Conservation (phyloP, 495 filamentous ascomycete species). For the Neurospora sp. region DNA sequence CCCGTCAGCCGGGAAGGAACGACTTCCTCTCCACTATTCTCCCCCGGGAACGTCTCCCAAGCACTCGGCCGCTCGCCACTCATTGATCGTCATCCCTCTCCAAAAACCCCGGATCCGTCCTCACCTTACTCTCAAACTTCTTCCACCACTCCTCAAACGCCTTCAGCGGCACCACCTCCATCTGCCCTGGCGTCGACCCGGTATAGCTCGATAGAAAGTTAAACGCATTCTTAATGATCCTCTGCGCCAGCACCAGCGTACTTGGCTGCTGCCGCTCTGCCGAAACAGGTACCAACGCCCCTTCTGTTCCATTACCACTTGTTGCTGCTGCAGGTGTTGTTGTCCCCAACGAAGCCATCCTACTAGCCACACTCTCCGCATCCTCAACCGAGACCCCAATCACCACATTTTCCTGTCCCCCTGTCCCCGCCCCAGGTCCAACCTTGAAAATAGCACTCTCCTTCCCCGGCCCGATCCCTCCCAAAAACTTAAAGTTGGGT, state of each 20-base stretch:
- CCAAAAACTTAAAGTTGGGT: constrained; percentile 66
- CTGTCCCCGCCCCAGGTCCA: constrained; percentile 9
- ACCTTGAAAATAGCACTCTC: constrained; percentile 82
- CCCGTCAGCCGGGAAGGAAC: too few relatives aligned
- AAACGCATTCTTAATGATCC: constrained; percentile 94
- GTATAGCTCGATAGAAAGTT: constrained; percentile 91
- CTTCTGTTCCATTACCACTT: neutral
- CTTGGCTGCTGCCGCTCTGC: constrained; percentile 24
- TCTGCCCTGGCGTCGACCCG: constrained; percentile 33
- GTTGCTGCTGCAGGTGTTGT: constrained; percentile 17
- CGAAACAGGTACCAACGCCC: constrained; percentile 16
- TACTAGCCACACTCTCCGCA: constrained; percentile 52
- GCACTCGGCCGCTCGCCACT: too few relatives aligned
- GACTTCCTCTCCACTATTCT: too few relatives aligned
- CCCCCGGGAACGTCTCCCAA: too few relatives aligned
- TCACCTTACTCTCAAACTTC: constrained; percentile 86
- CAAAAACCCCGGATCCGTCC: constrained; percentile 79
- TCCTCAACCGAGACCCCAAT: constrained; percentile 82
- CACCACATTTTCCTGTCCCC: constrained; percentile 42
- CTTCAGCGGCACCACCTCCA: constrained; percentile 80
- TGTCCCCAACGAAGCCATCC: constrained; percentile 49
- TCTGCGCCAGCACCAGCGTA: constrained; percentile 73
- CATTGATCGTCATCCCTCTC: constrained; percentile 51
- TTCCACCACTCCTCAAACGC: constrained; percentile 95
- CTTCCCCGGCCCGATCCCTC: constrained; percentile 79